These are phyloP conservation scores for Paramyrothecium roridum DNA, from an alignment of 2,329 filamentous ascomycete genomes.

Conservation along the genomic window DNA sequence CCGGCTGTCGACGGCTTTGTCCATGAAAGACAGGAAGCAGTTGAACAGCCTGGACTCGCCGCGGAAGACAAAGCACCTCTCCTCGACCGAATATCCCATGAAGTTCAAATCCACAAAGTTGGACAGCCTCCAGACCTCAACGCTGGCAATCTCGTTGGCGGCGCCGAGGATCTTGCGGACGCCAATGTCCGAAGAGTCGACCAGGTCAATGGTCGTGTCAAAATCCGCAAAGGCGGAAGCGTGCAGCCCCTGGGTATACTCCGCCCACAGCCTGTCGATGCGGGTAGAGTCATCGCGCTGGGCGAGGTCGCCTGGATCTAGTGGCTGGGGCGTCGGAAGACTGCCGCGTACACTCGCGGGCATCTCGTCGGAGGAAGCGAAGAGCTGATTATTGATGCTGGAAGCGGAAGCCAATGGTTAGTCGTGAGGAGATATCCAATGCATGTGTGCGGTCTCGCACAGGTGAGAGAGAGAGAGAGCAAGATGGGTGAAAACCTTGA, in stretches of 20 bases:
- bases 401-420: too few relatives aligned
- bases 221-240: not conserved
- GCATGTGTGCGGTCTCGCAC: too few relatives aligned
- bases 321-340: too few relatives aligned
- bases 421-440: too few relatives aligned
- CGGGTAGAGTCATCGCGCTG: too few relatives aligned
- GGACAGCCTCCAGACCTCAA: constrained; percentile 10
- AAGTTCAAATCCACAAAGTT: constrained; percentile 15
- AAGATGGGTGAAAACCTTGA: too few relatives aligned
- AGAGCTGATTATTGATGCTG: too few relatives aligned
- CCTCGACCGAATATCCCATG: constrained; percentile 13
- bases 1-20: constrained; percentile 4
- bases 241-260: constrained; percentile 6
- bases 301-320: too few relatives aligned
- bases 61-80: constrained; percentile 16
- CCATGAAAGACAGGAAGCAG: constrained; percentile 13
- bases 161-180: constrained; percentile 6
- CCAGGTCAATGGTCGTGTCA: not conserved
- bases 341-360: too few relatives aligned
- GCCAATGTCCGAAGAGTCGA: constrained; percentile 9
- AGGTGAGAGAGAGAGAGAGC: too few relatives aligned
- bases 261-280: constrained; percentile 1
- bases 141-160: constrained; percentile 4
- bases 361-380: too few relatives aligned
- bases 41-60: constrained; percentile 14